Percentiles rank a stretch among this genome's conserved stretches.
These are phyloP conservation scores for Emergomyces orientalis DNA, from an alignment of 2,329 filamentous ascomycete species.

Conservation along the genomic window DNA sequence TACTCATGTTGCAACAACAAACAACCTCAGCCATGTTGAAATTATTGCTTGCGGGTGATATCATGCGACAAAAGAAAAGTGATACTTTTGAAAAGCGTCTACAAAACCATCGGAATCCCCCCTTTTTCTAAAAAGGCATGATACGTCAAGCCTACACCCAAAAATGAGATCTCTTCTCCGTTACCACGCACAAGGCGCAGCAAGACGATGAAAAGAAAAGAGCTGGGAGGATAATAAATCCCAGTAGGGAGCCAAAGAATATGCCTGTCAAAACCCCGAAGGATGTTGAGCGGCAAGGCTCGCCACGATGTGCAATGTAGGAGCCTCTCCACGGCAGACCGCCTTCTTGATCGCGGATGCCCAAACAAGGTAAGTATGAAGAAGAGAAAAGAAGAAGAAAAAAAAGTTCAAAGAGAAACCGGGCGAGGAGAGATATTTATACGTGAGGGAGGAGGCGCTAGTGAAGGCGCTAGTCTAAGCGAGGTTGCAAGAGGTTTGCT, in stretches of 20 bases:
- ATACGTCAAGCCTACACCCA: no score
- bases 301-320: conserved; percentile 52
- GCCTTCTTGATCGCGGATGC: conserved; percentile 40
- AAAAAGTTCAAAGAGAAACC: conserved; percentile 20
- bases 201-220: conserved; percentile 35
- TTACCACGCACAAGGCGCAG: conserved; percentile 27
- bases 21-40: no score
- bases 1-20: no score
- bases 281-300: conserved; percentile 41
- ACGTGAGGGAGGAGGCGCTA: conserved; percentile 1
- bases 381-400: conserved; percentile 37
- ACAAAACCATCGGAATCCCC: no score
- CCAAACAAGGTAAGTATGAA: conserved; percentile 46
- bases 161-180: conserved; percentile 26
- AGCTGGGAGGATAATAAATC: conserved; percentile 13
- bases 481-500: conserved; percentile 12
- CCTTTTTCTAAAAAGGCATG: no score
- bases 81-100: no score
- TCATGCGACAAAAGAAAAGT: no score
- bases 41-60: no score
- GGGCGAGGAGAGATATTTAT: conserved; percentile 25
- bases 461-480: conserved; percentile 24
- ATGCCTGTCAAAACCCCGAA: conserved; percentile 42
- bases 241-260: conserved; percentile 42
- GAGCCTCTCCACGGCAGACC: conserved; percentile 39